Conservation (phyloP, 306 rosid genomes). For the Ammopiptanthus mongolicus region DNA sequence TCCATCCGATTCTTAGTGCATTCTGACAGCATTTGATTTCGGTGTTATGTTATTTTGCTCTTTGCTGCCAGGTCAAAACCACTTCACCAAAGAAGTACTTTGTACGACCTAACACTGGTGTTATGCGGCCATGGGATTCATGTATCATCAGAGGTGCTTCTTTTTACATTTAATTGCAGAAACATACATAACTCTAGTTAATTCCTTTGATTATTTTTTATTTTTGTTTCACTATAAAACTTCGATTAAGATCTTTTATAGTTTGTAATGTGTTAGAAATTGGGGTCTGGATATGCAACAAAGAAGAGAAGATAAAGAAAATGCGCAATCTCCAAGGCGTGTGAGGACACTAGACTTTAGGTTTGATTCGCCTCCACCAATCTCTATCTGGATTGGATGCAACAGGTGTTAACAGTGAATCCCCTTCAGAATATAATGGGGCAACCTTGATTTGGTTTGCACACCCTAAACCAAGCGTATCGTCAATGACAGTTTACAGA, state of each 20-base stretch:
- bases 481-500: no score
- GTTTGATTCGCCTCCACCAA: no score
- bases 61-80: conserved; percentile 66
- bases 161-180: background rate
- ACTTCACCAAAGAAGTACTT: conserved; percentile 84
- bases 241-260: background rate
- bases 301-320: no score
- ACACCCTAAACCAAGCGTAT: no score
- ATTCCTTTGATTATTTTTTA: background rate
- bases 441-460: no score
- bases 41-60: background rate
- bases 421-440: no score
- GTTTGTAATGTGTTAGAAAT: no score
- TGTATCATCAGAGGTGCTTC: conserved; percentile 60
- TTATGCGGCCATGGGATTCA: conserved; percentile 64
- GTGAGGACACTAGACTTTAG: no score
- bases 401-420: no score
- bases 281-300: no score
- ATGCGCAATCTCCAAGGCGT: no score
- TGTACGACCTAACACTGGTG: conserved; percentile 73
- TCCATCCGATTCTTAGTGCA: background rate
- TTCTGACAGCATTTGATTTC: background rate
- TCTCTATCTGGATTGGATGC: no score
- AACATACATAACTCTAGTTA: background rate
- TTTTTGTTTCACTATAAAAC: background rate